Evolutionary conservation across 2,329 filamentous ascomycete genomes (phyloP).

Genomic region (Chalara sp.): DNA sequence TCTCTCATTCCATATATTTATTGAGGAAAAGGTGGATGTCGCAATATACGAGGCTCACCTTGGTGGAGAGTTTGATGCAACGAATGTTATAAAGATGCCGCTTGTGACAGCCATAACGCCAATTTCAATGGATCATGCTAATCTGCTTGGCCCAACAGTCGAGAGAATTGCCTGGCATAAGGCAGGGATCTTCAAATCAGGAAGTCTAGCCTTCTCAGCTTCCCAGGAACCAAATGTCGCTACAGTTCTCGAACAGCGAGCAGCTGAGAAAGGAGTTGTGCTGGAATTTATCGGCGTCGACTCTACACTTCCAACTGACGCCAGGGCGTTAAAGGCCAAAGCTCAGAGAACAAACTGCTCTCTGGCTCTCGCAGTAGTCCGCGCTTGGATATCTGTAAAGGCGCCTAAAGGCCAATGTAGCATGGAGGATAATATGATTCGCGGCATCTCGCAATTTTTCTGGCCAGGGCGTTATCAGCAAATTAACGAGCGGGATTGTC

Average conservation of each 20-base stretch:
- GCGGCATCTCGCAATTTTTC: slow-evolving; percentile 63
- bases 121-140: slow-evolving; percentile 61
- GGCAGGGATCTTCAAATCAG: slow-evolving; percentile 59
- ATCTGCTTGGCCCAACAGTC: slow-evolving; percentile 51
- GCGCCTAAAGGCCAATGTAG: slow-evolving; percentile 28
- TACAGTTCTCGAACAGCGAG: slow-evolving; percentile 40
- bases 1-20: slow-evolving; percentile 59
- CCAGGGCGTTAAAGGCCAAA: slow-evolving; percentile 34
- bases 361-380: slow-evolving; percentile 36
- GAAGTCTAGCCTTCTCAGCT: slow-evolving; percentile 51
- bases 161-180: slow-evolving; percentile 68
- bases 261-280: slow-evolving; percentile 38
- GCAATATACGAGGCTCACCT: slow-evolving; percentile 62
- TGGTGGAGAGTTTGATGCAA: slow-evolving; percentile 61
- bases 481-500: slow-evolving; percentile 37
- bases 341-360: slow-evolving; percentile 48
- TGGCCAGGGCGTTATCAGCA: slow-evolving; percentile 74
- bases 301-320: slow-evolving; percentile 5
- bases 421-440: slow-evolving; percentile 47
- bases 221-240: slow-evolving; percentile 40
- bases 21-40: slow-evolving; percentile 52
- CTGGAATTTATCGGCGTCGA: slow-evolving; percentile 21
- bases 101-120: slow-evolving; percentile 53
- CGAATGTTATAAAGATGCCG: slow-evolving; percentile 54
- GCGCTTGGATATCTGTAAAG: not conserved